Evolutionary conservation across 1,284 basidiomycete species (phyloP).

Genomic region (Heterobasidion occidentale): DNA sequence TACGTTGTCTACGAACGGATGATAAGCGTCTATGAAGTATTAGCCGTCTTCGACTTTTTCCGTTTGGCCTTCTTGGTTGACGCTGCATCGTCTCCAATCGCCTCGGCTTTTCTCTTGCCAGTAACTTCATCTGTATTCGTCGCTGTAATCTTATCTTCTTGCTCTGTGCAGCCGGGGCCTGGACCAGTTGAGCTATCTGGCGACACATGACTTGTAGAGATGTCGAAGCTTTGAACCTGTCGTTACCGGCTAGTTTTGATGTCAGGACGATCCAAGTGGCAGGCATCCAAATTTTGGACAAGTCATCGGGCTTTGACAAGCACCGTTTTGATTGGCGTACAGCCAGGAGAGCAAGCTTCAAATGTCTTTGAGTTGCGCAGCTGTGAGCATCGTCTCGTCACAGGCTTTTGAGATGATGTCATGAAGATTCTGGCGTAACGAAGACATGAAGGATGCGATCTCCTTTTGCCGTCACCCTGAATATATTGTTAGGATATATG

Average conservation of each 20-base stretch:
- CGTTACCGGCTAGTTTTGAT: conserved; percentile 26
- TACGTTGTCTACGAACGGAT: background rate
- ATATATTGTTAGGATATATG: background rate
- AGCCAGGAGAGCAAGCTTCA: conserved; percentile 66
- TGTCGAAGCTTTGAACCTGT: conserved; percentile 36
- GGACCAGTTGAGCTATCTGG: conserved; percentile 31
- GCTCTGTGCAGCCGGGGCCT: conserved; percentile 7
- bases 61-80: conserved; percentile 8
- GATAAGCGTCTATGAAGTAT: too few species aligned
- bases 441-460: conserved; percentile 12
- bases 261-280: conserved; percentile 31
- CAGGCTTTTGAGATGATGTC: conserved; percentile 45
- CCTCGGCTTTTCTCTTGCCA: conserved; percentile 35
- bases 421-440: conserved; percentile 45
- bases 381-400: conserved; percentile 42
- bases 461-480: conserved; percentile 13
- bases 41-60: background rate
- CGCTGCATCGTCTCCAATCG: background rate
- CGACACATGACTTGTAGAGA: conserved; percentile 38
- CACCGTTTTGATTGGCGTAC: conserved; percentile 57
- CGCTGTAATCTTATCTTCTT: conserved; percentile 4
- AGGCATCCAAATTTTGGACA: conserved; percentile 34
- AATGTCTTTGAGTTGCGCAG: conserved; percentile 72
- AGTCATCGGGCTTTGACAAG: conserved; percentile 17
- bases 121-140: conserved; percentile 6